These are phyloP conservation scores for Cercospora citrullina DNA, from an alignment of 2,329 filamentous ascomycete genomes.

Conservation along the genomic window DNA sequence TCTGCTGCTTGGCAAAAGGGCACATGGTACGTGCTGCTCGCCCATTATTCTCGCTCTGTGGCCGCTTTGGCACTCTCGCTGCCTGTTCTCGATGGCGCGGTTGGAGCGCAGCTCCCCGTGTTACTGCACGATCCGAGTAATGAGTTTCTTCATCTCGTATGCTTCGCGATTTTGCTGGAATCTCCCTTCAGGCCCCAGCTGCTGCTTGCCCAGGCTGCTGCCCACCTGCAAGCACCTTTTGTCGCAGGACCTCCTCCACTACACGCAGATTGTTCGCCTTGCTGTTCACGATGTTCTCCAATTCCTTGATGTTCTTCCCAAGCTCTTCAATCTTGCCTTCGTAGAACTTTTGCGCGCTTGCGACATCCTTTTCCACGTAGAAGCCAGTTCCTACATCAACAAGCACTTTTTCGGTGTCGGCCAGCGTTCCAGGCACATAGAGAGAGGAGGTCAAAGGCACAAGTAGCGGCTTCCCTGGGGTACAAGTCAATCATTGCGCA, in stretches of 20 bases:
- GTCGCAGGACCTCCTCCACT: slow-evolving; percentile 76
- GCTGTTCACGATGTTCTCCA: slow-evolving; percentile 67
- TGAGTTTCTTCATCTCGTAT: background rate
- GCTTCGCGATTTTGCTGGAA: background rate
- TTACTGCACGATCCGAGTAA: background rate
- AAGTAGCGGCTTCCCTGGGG: slow-evolving; percentile 65
- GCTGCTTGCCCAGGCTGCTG: slow-evolving; percentile 24
- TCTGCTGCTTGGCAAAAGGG: background rate
- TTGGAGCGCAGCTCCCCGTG: background rate
- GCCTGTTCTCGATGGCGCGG: background rate
- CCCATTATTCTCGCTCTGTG: background rate
- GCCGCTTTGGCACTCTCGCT: background rate
- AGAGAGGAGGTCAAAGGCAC: slow-evolving; percentile 94
- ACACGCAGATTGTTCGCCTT: slow-evolving; percentile 84
- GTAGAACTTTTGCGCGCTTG: slow-evolving; percentile 67
- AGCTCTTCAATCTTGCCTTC: slow-evolving; percentile 66
- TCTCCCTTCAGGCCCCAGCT: slow-evolving; percentile 7
- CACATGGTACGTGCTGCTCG: background rate
- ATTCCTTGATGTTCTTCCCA: slow-evolving; percentile 62
- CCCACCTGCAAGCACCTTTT: slow-evolving; percentile 38
- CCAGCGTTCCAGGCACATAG: slow-evolving; percentile 82
- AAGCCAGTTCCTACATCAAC: slow-evolving; percentile 95
- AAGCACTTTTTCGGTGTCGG: slow-evolving; percentile 73
- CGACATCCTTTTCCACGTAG: slow-evolving; percentile 79
- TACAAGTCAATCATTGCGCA: slow-evolving; percentile 1